Conservation (phyloP, 441 rosid species). For the Adansonia gregorii region DNA sequence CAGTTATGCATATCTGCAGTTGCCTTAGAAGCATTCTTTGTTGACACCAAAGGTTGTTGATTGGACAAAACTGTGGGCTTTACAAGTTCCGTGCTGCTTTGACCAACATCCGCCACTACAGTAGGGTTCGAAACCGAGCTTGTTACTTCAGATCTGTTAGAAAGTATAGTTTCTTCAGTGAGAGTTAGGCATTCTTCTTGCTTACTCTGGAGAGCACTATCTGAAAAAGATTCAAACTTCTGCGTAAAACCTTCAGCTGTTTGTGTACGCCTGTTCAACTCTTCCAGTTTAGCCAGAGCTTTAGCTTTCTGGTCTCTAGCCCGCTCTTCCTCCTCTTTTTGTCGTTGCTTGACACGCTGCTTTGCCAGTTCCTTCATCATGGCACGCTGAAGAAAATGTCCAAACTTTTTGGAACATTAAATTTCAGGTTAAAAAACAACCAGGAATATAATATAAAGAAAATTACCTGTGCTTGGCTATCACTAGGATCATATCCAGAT, state of each 20-base stretch:
- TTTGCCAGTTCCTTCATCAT: conserved; percentile 76
- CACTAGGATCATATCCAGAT: conserved; percentile 49
- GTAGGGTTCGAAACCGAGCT: conserved; percentile 33
- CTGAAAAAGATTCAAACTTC: conserved; percentile 46
- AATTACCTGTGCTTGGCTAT: conserved; percentile 58
- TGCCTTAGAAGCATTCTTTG: conserved; percentile 36
- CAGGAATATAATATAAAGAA: conserved; percentile 28
- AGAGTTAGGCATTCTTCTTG: conserved; percentile 39
- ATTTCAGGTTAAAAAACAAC: conserved; percentile 29
- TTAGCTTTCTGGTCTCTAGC: conserved; percentile 83
- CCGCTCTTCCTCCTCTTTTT: conserved; percentile 88
- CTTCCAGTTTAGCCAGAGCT: conserved; percentile 81
- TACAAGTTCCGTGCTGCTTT: conserved; percentile 39
- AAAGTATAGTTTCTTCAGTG: conserved; percentile 34
- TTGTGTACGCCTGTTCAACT: conserved; percentile 75
- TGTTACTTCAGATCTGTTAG: conserved; percentile 36
- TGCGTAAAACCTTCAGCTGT: conserved; percentile 46
- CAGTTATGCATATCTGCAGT: conserved; percentile 31
- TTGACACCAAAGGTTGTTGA: conserved; percentile 40
- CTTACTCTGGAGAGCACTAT: conserved; percentile 37
- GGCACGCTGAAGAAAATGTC: conserved; percentile 53
- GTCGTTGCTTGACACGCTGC: conserved; percentile 67
- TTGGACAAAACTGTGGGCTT: conserved; percentile 35
- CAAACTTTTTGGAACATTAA: conserved; percentile 32
- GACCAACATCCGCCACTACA: conserved; percentile 34